Evolutionary conservation across 371 early-diverging fungal genomes (phyloP).

Genomic region (Basidiobolus meristosporus): DNA sequence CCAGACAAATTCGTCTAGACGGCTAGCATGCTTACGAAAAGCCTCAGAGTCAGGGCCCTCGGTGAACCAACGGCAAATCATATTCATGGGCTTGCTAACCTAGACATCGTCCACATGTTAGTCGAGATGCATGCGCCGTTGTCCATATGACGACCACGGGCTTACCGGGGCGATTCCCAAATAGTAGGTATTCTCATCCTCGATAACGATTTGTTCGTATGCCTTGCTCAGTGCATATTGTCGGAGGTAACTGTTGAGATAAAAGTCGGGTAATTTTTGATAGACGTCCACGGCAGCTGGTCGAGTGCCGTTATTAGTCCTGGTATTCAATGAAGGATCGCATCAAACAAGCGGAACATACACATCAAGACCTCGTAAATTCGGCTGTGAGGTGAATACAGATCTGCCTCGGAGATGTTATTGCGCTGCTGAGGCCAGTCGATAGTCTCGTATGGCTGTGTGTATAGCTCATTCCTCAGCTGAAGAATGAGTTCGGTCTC

Average conservation of each 20-base stretch:
- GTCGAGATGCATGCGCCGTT: not conserved
- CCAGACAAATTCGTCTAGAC: slow-evolving; percentile 76
- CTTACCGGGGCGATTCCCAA: slow-evolving; percentile 71
- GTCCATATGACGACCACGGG: not conserved
- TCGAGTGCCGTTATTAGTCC: too few relatives aligned
- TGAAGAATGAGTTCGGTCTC: slow-evolving; percentile 42
- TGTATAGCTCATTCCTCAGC: slow-evolving; percentile 72
- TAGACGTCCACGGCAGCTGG: too few relatives aligned
- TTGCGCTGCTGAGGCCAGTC: slow-evolving; percentile 65
- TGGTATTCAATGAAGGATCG: too few relatives aligned
- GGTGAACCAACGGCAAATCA: slow-evolving; percentile 62
- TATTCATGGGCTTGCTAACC: slow-evolving; percentile 85
- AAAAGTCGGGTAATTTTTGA: slow-evolving; percentile 42
- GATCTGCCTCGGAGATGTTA: slow-evolving; percentile 64
- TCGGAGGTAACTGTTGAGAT: too few relatives aligned
- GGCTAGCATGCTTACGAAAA: slow-evolving; percentile 53
- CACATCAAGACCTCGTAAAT: too few relatives aligned
- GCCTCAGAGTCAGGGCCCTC: slow-evolving; percentile 69
- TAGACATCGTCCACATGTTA: slow-evolving; percentile 3
- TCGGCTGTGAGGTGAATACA: slow-evolving; percentile 78
- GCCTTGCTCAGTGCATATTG: slow-evolving; percentile 49
- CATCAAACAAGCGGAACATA: too few relatives aligned
- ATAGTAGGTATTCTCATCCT: slow-evolving; percentile 78
- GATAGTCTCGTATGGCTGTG: slow-evolving; percentile 60
- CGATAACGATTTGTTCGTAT: slow-evolving; percentile 61